Evolutionary conservation across 495 filamentous ascomycete genomes (phyloP).

Genomic region (Aspergillus steynii): DNA sequence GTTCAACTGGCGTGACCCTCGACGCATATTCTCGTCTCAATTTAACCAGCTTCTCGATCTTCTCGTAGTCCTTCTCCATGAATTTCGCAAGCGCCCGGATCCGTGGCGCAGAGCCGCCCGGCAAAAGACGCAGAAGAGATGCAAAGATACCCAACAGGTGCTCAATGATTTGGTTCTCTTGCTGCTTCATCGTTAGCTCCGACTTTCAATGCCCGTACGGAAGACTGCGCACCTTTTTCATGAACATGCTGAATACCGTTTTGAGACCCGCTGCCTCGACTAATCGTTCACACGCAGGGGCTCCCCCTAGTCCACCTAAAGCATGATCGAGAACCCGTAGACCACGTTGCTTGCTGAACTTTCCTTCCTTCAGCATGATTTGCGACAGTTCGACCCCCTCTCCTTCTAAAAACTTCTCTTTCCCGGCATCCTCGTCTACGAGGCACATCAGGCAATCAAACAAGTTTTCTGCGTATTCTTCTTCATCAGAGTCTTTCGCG

Average conservation of each 20-base stretch:
- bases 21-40: constrained; percentile 71
- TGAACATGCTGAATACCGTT: constrained; percentile 81
- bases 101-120: constrained; percentile 73
- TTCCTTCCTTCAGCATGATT: constrained; percentile 84
- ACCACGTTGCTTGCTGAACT: constrained; percentile 74
- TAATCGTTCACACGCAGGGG: constrained; percentile 66
- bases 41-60: constrained; percentile 67
- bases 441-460: constrained; percentile 83
- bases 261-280: constrained; percentile 86
- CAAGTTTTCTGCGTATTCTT: constrained; percentile 91
- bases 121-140: constrained; percentile 76
- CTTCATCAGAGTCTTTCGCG: constrained; percentile 80
- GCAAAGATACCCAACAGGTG: constrained; percentile 90
- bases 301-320: constrained; percentile 54
- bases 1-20: constrained; percentile 64
- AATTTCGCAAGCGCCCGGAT: constrained; percentile 92
- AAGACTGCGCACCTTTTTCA: constrained; percentile 63
- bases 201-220: background rate
- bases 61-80: constrained; percentile 90
- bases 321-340: constrained; percentile 86
- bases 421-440: constrained; percentile 73
- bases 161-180: constrained; percentile 69
- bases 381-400: constrained; percentile 90
- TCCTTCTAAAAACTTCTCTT: constrained; percentile 79
- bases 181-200: constrained; percentile 37